These are phyloP conservation scores for Annulohypoxylon bovei DNA, from an alignment of 495 filamentous ascomycete species.

Conservation along the genomic window DNA sequence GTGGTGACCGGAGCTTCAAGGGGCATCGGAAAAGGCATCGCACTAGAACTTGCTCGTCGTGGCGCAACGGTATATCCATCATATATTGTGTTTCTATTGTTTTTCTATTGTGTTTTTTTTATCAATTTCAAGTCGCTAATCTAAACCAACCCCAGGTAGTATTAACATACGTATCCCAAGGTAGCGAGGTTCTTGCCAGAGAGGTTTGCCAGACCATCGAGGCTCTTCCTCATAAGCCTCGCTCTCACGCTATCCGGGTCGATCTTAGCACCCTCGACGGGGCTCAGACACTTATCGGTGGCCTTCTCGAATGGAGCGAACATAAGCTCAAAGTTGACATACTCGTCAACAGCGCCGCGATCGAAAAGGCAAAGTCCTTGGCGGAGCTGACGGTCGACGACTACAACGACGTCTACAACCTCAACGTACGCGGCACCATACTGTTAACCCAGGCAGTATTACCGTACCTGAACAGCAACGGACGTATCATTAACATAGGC, in stretches of 20 bases:
- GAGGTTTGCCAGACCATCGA: conserved; percentile 49
- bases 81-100: not conserved
- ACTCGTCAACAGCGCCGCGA: conserved; percentile 68
- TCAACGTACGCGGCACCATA: conserved; percentile 73
- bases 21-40: conserved; percentile 77
- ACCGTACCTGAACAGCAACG: conserved; percentile 56
- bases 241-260: conserved; percentile 11
- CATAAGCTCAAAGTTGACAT: conserved; percentile 66
- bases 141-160: conserved; percentile 48
- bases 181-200: conserved; percentile 47
- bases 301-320: conserved; percentile 20
- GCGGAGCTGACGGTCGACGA: conserved; percentile 64
- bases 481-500: conserved; percentile 66
- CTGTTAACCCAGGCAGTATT: conserved; percentile 68
- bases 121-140: not conserved
- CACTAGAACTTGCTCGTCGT: conserved; percentile 75
- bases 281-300: conserved; percentile 12
- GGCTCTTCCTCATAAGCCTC: conserved; percentile 37
- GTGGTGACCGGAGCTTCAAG: conserved; percentile 74
- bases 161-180: conserved; percentile 54
- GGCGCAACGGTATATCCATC: conserved; percentile 65
- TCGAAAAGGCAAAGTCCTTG: conserved; percentile 61
- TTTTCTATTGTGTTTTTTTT: too few relatives aligned
- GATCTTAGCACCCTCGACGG: conserved; percentile 31
- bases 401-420: conserved; percentile 62